These are phyloP conservation scores for Prunus mira DNA, from an alignment of 306 rosid genomes.

Conservation along the genomic window DNA sequence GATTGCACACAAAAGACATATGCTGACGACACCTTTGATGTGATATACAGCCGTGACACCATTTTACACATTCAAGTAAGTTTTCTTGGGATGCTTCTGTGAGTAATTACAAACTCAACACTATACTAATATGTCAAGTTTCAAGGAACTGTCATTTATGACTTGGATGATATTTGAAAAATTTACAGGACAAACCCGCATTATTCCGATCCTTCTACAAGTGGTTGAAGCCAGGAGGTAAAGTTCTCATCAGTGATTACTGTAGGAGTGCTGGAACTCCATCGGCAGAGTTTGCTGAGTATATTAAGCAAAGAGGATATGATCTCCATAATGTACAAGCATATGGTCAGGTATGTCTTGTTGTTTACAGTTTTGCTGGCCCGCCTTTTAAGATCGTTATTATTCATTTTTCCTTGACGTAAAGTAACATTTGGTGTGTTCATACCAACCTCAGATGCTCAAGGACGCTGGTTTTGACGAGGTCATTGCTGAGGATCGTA, in stretches of 20 bases:
- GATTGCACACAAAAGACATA: constrained; percentile 79
- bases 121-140: not conserved
- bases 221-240: constrained; percentile 98
- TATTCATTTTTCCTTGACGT: constrained; percentile 13
- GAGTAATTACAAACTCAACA: not conserved
- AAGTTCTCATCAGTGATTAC: constrained; percentile 81
- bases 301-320: constrained; percentile 80
- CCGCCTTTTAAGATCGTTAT: not conserved
- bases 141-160: not conserved
- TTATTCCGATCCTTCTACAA: constrained; percentile 66
- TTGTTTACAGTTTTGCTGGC: not conserved
- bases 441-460: constrained; percentile 65
- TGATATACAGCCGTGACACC: constrained; percentile 81
- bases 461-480: constrained; percentile 74
- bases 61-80: constrained; percentile 84
- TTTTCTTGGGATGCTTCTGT: not conserved
- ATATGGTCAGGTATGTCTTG: constrained; percentile 56
- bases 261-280: constrained; percentile 70
- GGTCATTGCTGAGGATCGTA: constrained; percentile 70
- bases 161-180: not conserved
- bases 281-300: constrained; percentile 56
- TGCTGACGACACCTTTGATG: constrained; percentile 70
- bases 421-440: constrained; percentile 3
- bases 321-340: constrained; percentile 60
- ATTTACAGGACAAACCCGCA: constrained; percentile 69